phyloP scores from a whole-genome alignment of 2,329 filamentous ascomycete species.

The Emmonsia crescens region DNA sequence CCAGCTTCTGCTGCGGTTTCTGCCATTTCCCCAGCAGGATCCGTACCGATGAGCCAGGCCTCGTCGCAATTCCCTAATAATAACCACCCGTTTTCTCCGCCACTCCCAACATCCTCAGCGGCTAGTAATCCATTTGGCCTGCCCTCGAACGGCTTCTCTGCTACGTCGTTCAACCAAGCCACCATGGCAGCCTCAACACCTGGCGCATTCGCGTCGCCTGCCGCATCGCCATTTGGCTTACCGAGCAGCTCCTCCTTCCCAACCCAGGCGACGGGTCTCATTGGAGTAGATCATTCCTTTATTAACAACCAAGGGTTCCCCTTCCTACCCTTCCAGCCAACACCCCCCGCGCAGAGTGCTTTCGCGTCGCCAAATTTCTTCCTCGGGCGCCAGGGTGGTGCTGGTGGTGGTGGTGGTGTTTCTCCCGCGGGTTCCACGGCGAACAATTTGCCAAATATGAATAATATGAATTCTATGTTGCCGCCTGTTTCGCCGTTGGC shows the following conservation, averaged over 20 bases:
- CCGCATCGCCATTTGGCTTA: constrained; percentile 53
- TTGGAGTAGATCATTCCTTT: constrained; percentile 47
- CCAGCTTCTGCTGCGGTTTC: constrained; percentile 44
- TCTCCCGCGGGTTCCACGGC: constrained; percentile 51
- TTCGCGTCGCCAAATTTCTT: constrained; percentile 35
- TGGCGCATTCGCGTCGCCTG: constrained; percentile 59
- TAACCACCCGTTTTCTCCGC: constrained; percentile 65
- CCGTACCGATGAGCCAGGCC: constrained; percentile 52
- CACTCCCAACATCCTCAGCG: constrained; percentile 66
- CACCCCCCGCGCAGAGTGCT: constrained; percentile 40
- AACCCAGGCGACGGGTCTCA: constrained; percentile 29
- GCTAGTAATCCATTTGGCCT: constrained; percentile 55
- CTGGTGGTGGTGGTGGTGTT: no score
- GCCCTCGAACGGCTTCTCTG: constrained; percentile 53
- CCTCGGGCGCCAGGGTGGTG: constrained; percentile 27
- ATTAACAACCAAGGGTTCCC: constrained; percentile 53
- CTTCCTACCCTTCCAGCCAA: constrained; percentile 52
- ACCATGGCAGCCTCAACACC: constrained; percentile 53
- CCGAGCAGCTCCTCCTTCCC: constrained; percentile 35
- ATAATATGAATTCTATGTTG: constrained; percentile 39
- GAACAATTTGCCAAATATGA: constrained; percentile 20
- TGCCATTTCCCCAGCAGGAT: constrained; percentile 56
- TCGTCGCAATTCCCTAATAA: constrained; percentile 61
- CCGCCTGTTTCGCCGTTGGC: constrained; percentile 57
- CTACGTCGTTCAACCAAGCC: constrained; percentile 48